These are phyloP conservation scores for Talaromyces pinophilus DNA, from an alignment of 2,329 filamentous ascomycete genomes.

Conservation along the genomic window DNA sequence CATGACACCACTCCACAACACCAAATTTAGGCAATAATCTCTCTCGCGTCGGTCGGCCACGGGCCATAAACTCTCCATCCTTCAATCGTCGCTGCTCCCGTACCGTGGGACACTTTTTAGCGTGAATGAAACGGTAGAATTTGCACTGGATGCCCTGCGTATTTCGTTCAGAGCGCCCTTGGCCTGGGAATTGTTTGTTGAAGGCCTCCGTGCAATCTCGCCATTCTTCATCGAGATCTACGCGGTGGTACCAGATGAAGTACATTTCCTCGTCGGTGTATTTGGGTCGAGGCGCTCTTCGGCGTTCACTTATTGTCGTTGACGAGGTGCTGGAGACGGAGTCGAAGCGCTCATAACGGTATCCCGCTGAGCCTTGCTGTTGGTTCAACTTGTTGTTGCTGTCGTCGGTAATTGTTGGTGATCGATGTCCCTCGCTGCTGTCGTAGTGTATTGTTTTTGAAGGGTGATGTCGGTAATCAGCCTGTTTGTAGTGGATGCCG, in stretches of 20 bases:
- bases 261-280: slow-evolving; percentile 52
- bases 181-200: slow-evolving; percentile 46
- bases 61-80: slow-evolving; percentile 41
- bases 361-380: slow-evolving; percentile 35
- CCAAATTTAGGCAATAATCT: slow-evolving; percentile 41
- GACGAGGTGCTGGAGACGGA: slow-evolving; percentile 44
- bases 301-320: slow-evolving; percentile 38
- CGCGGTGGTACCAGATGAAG: slow-evolving; percentile 54
- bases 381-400: neutral
- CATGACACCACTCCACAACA: slow-evolving; percentile 42
- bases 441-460: slow-evolving; percentile 28
- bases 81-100: slow-evolving; percentile 45
- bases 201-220: slow-evolving; percentile 48
- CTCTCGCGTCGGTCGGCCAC: slow-evolving; percentile 33
- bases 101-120: slow-evolving; percentile 48
- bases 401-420: neutral
- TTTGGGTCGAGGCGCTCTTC: slow-evolving; percentile 48
- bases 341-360: slow-evolving; percentile 43
- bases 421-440: neutral
- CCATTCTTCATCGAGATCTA: slow-evolving; percentile 50
- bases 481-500: slow-evolving; percentile 28
- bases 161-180: slow-evolving; percentile 34
- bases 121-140: slow-evolving; percentile 52
- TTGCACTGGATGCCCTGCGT: slow-evolving; percentile 54
- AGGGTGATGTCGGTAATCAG: neutral